Evolutionary conservation across 1,139 yeast species (phyloP).

Genomic region (Candida mesenterica): DNA sequence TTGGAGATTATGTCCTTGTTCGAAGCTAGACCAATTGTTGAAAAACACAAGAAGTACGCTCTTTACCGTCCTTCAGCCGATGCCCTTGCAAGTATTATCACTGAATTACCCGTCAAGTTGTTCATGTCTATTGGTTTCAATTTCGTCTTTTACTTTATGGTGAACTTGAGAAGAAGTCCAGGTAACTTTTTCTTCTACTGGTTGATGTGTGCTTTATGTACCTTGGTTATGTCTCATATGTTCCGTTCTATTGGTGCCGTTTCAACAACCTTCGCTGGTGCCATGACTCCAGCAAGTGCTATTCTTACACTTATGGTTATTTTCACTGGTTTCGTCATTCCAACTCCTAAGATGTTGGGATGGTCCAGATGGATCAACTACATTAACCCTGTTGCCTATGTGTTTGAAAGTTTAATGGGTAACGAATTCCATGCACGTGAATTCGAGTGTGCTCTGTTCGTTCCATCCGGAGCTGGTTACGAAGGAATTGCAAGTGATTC

Average conservation of each 20-base stretch:
- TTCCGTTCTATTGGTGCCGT: conserved; percentile 72
- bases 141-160: conserved; percentile 63
- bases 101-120: conserved; percentile 66
- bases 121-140: conserved; percentile 57
- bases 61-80: conserved; percentile 78
- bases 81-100: conserved; percentile 64
- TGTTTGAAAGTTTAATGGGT: conserved; percentile 45
- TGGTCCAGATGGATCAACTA: conserved; percentile 84
- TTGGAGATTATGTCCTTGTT: conserved; percentile 67
- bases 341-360: conserved; percentile 63
- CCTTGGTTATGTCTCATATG: conserved; percentile 67
- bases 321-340: conserved; percentile 75
- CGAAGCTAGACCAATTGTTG: conserved; percentile 77
- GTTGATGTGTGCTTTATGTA: conserved; percentile 51
- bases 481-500: conserved; percentile 24
- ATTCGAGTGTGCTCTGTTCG: conserved; percentile 42
- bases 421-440: conserved; percentile 51
- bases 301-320: conserved; percentile 44
- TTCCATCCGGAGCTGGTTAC: conserved; percentile 55
- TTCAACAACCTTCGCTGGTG: conserved; percentile 58
- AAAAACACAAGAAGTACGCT: conserved; percentile 75
- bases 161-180: conserved; percentile 60
- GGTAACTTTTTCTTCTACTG: conserved; percentile 71
- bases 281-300: conserved; percentile 72
- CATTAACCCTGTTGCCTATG: conserved; percentile 67